Conservation (phyloP, 2,329 filamentous ascomycete genomes). For the Colletotrichum chrysophilum region DNA sequence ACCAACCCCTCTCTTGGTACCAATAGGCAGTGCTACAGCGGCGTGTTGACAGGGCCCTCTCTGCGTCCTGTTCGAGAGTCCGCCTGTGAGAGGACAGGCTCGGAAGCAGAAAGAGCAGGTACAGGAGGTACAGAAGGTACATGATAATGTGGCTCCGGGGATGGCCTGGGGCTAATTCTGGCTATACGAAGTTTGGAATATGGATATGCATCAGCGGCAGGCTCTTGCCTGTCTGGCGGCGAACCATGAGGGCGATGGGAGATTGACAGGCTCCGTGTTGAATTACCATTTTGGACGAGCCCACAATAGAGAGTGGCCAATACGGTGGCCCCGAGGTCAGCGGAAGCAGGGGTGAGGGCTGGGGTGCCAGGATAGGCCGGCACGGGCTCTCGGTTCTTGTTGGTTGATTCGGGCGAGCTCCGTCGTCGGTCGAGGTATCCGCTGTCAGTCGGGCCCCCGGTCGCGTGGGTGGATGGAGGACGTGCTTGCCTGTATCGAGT, state of each 20-base stretch:
- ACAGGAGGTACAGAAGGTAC: background rate
- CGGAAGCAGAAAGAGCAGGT: background rate
- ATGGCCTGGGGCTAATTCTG: constrained; percentile 18
- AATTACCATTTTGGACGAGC: constrained; percentile 15
- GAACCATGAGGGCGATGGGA: constrained; percentile 18
- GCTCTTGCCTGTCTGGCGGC: constrained; percentile 17
- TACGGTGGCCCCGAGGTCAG: constrained; percentile 13
- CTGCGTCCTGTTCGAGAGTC: background rate
- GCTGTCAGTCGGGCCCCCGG: constrained; percentile 14
- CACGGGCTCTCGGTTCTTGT: constrained; percentile 1
- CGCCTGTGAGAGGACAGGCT: background rate
- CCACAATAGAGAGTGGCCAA: constrained; percentile 15
- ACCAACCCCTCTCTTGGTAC: constrained; percentile 14
- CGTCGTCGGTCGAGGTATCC: constrained; percentile 20
- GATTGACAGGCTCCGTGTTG: constrained; percentile 16
- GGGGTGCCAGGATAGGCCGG: constrained; percentile 6
- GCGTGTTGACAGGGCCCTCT: background rate
- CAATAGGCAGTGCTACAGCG: background rate
- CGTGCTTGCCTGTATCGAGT: constrained; percentile 19
- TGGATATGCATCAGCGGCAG: constrained; percentile 19
- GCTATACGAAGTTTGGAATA: constrained; percentile 23
- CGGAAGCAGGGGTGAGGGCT: background rate
- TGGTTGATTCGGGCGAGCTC: constrained; percentile 18
- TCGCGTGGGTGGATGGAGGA: background rate
- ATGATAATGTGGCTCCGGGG: constrained; percentile 14